A percentile compares a stretch with the other conserved stretches of the same genome.
phyloP scores from a whole-genome alignment of 116 monocot genomes.

The Papilionanthe hybrid region DNA sequence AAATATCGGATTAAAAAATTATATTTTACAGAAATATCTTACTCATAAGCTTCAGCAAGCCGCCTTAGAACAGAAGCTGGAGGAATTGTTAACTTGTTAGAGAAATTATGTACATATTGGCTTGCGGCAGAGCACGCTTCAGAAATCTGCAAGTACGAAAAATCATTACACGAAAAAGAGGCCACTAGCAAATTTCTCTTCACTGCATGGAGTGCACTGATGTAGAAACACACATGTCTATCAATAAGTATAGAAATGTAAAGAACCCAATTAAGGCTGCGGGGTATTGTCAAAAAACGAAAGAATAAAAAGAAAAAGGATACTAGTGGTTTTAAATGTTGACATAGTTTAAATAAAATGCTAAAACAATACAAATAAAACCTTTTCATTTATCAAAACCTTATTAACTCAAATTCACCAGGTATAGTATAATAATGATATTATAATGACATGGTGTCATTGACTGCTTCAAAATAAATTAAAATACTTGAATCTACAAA shows the following conservation, averaged over 20 bases:
- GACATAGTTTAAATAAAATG: background rate
- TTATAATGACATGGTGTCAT: background rate
- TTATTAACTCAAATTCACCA: background rate
- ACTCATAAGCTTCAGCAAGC: conserved; percentile 55
- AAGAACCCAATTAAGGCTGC: background rate
- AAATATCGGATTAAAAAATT: background rate
- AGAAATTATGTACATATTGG: conserved; percentile 17
- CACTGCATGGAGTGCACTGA: background rate
- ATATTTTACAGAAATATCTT: conserved; percentile 18
- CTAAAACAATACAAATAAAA: background rate
- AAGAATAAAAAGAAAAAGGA: background rate
- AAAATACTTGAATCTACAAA: background rate
- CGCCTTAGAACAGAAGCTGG: conserved; percentile 44
- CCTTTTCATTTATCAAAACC: background rate
- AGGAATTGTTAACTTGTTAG: conserved; percentile 27
- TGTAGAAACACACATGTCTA: background rate
- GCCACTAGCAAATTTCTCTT: background rate
- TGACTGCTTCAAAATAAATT: background rate
- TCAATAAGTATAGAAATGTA: background rate
- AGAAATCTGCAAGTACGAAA: conserved; percentile 17
- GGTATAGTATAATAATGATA: background rate
- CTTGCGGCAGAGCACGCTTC: conserved; percentile 10
- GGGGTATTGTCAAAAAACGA: background rate
- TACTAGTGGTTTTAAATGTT: background rate
- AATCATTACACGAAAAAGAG: background rate